A percentile compares a stretch with the other conserved stretches of the same genome.
Conservation (phyloP, 331 rosid genomes). For the Cydonia oblonga region DNA sequence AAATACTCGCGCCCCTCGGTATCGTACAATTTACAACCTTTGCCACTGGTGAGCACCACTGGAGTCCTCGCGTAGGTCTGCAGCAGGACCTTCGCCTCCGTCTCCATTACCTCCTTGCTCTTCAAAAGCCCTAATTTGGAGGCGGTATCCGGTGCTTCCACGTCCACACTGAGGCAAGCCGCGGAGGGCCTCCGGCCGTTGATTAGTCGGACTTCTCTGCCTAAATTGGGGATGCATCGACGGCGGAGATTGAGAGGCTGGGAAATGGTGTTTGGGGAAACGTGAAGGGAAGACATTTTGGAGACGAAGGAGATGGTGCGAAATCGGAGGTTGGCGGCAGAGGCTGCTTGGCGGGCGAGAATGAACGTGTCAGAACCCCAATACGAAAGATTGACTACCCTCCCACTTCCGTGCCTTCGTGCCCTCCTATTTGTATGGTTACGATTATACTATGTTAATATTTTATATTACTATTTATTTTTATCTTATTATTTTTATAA, state of each 20-base stretch:
- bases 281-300: slow-evolving; percentile 19
- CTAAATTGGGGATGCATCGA: background rate
- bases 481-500: no score
- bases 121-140: slow-evolving; percentile 9
- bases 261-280: slow-evolving; percentile 8
- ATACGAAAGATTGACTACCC: no score
- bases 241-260: slow-evolving; percentile 10
- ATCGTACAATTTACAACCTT: slow-evolving; percentile 59
- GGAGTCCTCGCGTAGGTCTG: slow-evolving; percentile 65
- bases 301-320: no score
- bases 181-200: slow-evolving; percentile 1
- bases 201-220: background rate
- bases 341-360: background rate
- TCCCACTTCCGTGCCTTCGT: no score
- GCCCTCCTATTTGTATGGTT: no score
- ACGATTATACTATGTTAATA: no score
- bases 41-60: slow-evolving; percentile 45
- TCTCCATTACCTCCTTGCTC: slow-evolving; percentile 51
- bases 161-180: slow-evolving; percentile 23
- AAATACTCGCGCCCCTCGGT: slow-evolving; percentile 56
- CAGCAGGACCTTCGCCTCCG: slow-evolving; percentile 47
- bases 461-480: no score
- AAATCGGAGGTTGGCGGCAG: background rate
- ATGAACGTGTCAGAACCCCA: no score
- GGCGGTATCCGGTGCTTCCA: slow-evolving; percentile 5